Evolutionary conservation across 768 basidiomycete species (phyloP).

Genomic region (Suillus subalutaceus): DNA sequence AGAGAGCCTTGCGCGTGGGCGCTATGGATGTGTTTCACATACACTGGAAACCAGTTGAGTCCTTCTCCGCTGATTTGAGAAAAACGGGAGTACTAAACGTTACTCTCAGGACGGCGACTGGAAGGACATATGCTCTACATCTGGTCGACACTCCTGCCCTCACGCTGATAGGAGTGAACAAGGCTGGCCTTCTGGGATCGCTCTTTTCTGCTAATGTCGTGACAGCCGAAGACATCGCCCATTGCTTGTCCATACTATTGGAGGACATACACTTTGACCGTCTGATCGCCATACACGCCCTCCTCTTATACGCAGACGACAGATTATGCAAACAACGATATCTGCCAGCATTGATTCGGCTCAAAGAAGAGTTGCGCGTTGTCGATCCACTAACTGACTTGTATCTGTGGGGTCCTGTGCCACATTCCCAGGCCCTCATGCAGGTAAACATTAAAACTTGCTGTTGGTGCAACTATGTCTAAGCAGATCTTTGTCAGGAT

Average conservation of each 20-base stretch:
- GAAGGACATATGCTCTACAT: constrained; percentile 8
- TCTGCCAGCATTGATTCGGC: constrained; percentile 20
- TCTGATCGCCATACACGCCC: constrained; percentile 38
- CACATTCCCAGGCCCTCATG: constrained; percentile 21
- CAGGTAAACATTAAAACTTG: constrained; percentile 18
- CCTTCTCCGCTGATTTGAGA: not conserved
- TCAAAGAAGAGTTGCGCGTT: constrained; percentile 21
- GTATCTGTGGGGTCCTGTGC: constrained; percentile 24
- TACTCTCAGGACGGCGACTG: constrained; percentile 21
- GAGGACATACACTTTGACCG: constrained; percentile 25
- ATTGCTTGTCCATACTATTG: constrained; percentile 31
- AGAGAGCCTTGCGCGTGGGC: constrained; percentile 10
- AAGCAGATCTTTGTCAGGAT: constrained; percentile 23
- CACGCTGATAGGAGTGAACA: constrained; percentile 27
- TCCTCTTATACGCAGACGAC: constrained; percentile 35
- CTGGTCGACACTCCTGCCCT: constrained; percentile 9
- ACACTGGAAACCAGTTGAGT: constrained; percentile 19
- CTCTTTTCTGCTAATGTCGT: constrained; percentile 31
- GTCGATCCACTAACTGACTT: constrained; percentile 18
- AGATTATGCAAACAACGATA: constrained; percentile 33
- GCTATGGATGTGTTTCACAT: constrained; percentile 15
- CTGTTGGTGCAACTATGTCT: not conserved
- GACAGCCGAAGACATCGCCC: constrained; percentile 29
- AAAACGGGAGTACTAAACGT: not conserved
- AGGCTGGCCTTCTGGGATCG: constrained; percentile 36